A percentile compares a stretch with the other conserved stretches of the same genome.
These are phyloP conservation scores for Holtermanniella nyarrowii DNA, from an alignment of 768 basidiomycete genomes.

Conservation along the genomic window DNA sequence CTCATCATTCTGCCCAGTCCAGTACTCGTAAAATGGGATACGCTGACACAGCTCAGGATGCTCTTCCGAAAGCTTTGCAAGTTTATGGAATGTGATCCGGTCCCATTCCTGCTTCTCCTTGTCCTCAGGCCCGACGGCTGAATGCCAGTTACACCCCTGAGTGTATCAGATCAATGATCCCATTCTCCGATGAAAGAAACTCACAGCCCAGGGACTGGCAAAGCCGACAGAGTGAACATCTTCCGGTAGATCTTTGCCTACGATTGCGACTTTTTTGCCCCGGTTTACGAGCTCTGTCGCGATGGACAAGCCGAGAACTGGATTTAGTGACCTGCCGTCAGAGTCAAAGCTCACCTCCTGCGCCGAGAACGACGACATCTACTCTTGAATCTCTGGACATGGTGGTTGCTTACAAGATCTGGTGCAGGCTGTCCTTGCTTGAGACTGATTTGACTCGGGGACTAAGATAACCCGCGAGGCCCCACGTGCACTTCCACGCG, in stretches of 20 bases:
- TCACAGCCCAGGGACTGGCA: slow-evolving; percentile 42
- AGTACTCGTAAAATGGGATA: slow-evolving; percentile 23
- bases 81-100: slow-evolving; percentile 17
- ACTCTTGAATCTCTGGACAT: no score
- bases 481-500: no score
- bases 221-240: slow-evolving; percentile 31
- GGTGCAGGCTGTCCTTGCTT: no score
- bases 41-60: slow-evolving; percentile 26
- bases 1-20: slow-evolving; percentile 7
- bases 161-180: neutral
- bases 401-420: no score
- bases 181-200: slow-evolving; percentile 4
- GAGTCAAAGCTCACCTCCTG: slow-evolving; percentile 27
- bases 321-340: neutral
- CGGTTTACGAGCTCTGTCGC: slow-evolving; percentile 29
- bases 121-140: slow-evolving; percentile 23
- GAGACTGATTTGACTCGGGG: no score
- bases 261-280: slow-evolving; percentile 30
- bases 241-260: slow-evolving; percentile 39
- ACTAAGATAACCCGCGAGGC: no score
- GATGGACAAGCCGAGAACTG: slow-evolving; percentile 39
- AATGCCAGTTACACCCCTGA: slow-evolving; percentile 39
- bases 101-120: slow-evolving; percentile 18
- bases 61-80: slow-evolving; percentile 19
- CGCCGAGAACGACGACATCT: slow-evolving; percentile 34